Evolutionary conservation across 2,329 filamentous ascomycete genomes (phyloP), one percentile per base, ranked within the genome.

Genomic region (Nemania sp.): DNA sequence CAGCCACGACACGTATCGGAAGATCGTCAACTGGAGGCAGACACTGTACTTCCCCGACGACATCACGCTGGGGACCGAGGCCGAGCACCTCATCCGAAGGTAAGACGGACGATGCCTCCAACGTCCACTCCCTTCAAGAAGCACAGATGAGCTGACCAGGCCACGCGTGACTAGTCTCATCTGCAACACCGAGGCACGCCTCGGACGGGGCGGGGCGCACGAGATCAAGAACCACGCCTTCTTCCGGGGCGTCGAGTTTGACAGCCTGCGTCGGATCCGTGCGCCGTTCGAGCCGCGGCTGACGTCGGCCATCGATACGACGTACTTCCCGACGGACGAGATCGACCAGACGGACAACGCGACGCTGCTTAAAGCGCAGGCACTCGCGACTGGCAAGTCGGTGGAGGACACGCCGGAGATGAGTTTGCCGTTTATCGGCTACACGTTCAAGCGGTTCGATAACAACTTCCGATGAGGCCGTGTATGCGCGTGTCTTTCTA

Each of bases 251-350:
- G 95, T 99, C 29, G 90, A 96, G 68, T 99, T 96, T 82, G 92
- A 97, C 67, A 91, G 90, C 69, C 83, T 99, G 67, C 91, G 95
- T 66, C 88, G 90, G 62, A 98, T 99, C 72, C 90, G 93, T 39
- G 95, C 95, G 60, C 95, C 95, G 0, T 99, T 99, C 74, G 94
- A 98, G 79, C 95, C 95, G 2, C 92, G 92, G 72, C 82, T 99
- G 66, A 90, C 90, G 62, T 96, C 92, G 65, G 95, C 95, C 76
- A 90, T 97, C 71, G 95, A 99, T 74, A 97, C 95, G 18, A 94
- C 93, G 48, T 98, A 99, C 82, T 99, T 99, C 87, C 95, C 95
- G 10, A 97, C 92, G 54, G 95, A 99, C 73, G 95, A 99, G 77
- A 97, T 99, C 73, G 92, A 96, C 70, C 94, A 98, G 80, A 94